Base-by-base conservation (phyloP, 441 rosid genomes). In the Pelargonium fulgidum region DNA sequence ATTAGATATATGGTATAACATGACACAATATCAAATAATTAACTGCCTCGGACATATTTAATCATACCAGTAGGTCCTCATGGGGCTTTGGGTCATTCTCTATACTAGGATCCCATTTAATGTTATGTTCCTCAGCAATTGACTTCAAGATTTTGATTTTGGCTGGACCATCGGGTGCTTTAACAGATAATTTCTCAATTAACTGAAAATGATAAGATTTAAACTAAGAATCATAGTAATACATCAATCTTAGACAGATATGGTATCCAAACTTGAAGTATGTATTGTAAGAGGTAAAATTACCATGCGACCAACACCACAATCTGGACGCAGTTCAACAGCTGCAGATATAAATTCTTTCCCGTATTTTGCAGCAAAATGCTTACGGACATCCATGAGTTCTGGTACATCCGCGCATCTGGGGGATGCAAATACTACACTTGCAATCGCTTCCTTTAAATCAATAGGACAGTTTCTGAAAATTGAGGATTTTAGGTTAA, bases 221-320 rank as follows among this genome's bases (percentile, higher is more conserved):
- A 59, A 19, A 68, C 29, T 66, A 56, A 72, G 48, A 22, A 75
- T 52, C 13, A 68, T 45, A 75, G 62, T 22, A 17, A 42, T 33
- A 42, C 24, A 66, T 52, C 36, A 17, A 12, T 9, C 13, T 39
- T 33, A 5, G 39, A 33, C 39, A 33, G 39, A 33, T 1, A 33
- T 0, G 39, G 7, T 4, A 0, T 33, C 4, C 39, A 33, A 33
- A 33, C 22, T 29, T 19, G 47, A 24, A 14, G 11, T 44, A 0
- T 11, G 50, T 45, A 45, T 42, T 64, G 90, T 29, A 3, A 0
- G 0, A 0, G 36, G 36, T 29, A 29, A 29, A 29, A 7, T 83
- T 80, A 93, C 98, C 84, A 88, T 71, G 58, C 88, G 94, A 82
- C 89, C 80, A n/a, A 91, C 97, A 64, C 98, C 98, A 87, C 96